Evolutionary conservation across 2,329 filamentous ascomycete genomes (phyloP), one percentile per base, ranked within the genome.

Genomic region (Acrodontium crateriforme): DNA sequence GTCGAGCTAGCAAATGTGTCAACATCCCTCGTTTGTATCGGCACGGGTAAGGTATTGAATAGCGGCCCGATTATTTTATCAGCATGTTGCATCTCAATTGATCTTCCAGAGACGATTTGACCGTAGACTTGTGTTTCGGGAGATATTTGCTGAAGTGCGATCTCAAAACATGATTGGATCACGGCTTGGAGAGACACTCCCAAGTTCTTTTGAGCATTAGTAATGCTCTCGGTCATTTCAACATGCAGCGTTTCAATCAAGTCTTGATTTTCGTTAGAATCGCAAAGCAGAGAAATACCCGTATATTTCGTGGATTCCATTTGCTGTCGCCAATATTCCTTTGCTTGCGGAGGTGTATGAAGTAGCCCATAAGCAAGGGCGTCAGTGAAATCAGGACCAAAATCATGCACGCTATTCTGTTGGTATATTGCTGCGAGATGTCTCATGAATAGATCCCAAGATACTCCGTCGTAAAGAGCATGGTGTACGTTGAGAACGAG

Each of bases 11-110:
- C 48, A 71, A 78, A 83, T 0, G 63, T 71, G 4, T 65, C 57
- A 1, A 52, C 45, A 1, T 50, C 37, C 5, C 54, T 35, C 9
- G 67, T 39, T 5, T 56, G 46, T 18, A 73, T 54, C 30, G 69
- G 64, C 47, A 78, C 83, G 0, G 85, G 83, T 2, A 94, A 59
- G 0, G 84, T 93, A 47, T 94, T 94, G 64, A 94, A 92, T 12
- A 94, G 57, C 0, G 87, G 85, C 0, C 85, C 87, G 22, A 89
- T 67, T 1, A 80, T 69, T 13, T 62, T 47, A 25, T 84, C 77
- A 2, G 74, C 67, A 2, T 62, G 62, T 6, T 75, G 65, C 9
- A 83, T 55, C 23, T 79, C 69, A 4, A 91, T 68, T 0, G 73
- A 69, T 34, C 85, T 68, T 1, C 85, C 87, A 5, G 84, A 89